These are phyloP conservation scores for Venturia oleaginea DNA, from an alignment of 2,329 filamentous ascomycete genomes.

Conservation along the genomic window DNA sequence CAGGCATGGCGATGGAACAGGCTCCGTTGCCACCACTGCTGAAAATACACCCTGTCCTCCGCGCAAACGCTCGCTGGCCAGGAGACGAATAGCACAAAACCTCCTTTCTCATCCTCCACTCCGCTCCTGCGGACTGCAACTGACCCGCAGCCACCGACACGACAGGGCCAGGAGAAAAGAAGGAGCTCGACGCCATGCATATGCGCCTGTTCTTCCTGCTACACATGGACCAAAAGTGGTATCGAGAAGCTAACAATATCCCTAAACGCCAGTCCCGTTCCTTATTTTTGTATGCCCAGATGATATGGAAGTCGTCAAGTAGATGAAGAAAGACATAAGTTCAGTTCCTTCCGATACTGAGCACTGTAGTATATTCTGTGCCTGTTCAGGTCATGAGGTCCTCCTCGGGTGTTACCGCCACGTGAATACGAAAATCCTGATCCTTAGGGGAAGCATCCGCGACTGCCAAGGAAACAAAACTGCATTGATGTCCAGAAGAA, in stretches of 20 bases:
- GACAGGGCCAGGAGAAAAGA: not conserved
- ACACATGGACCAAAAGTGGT: not conserved
- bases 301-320: not conserved
- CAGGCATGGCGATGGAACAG: not conserved
- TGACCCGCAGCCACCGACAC: conserved; percentile 3
- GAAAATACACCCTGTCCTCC: not conserved
- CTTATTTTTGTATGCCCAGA: not conserved
- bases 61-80: not conserved
- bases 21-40: not conserved
- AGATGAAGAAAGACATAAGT: not conserved
- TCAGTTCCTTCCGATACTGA: not conserved
- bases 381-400: not conserved
- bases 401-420: conserved; percentile 4
- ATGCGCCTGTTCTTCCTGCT: conserved; percentile 1
- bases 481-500: not conserved
- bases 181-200: not conserved
- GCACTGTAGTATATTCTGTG: not conserved
- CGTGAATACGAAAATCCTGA: not conserved
- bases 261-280: not conserved
- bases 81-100: not conserved
- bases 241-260: not conserved
- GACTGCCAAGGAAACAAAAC: not conserved
- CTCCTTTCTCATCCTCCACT: not conserved
- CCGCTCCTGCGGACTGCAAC: not conserved
- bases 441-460: not conserved